phyloP scores from a whole-genome alignment of 2,329 filamentous ascomycete genomes.

The Hypoxylon sp. region DNA sequence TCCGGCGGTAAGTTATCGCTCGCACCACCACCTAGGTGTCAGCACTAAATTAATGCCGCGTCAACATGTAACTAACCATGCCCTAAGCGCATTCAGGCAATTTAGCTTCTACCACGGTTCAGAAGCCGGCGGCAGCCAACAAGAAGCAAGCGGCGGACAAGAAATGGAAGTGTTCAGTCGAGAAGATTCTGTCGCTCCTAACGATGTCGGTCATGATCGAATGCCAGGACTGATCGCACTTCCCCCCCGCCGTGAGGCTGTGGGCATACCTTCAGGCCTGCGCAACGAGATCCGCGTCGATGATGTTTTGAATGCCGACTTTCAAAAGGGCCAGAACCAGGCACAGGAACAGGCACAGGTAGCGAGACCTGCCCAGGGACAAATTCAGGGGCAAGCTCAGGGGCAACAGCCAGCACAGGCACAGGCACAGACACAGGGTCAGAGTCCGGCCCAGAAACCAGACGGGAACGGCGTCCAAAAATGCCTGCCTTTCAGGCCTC shows the following conservation, averaged over 20 bases:
- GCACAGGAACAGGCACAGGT: neutral
- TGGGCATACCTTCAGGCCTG: neutral
- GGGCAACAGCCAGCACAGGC: neutral
- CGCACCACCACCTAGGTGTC: neutral
- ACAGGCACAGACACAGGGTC: neutral
- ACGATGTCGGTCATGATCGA: neutral
- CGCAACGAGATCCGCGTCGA: neutral
- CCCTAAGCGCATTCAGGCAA: neutral
- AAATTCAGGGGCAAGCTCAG: too few species aligned
- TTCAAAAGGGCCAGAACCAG: neutral
- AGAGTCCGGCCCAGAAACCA: neutral
- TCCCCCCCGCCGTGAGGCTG: neutral
- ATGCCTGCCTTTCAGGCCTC: neutral
- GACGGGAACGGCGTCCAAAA: neutral
- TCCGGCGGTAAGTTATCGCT: slow-evolving; percentile 14
- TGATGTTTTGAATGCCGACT: neutral
- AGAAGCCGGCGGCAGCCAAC: neutral
- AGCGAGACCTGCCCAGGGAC: neutral
- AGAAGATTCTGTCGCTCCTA: neutral
- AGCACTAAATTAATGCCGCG: neutral
- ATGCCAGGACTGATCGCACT: neutral
- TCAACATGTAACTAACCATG: neutral
- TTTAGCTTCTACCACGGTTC: neutral
- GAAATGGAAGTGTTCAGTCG: neutral
- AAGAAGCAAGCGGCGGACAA: neutral